Evolutionary conservation across 345 rosid species (phyloP).

Genomic region (Isatis tinctoria): DNA sequence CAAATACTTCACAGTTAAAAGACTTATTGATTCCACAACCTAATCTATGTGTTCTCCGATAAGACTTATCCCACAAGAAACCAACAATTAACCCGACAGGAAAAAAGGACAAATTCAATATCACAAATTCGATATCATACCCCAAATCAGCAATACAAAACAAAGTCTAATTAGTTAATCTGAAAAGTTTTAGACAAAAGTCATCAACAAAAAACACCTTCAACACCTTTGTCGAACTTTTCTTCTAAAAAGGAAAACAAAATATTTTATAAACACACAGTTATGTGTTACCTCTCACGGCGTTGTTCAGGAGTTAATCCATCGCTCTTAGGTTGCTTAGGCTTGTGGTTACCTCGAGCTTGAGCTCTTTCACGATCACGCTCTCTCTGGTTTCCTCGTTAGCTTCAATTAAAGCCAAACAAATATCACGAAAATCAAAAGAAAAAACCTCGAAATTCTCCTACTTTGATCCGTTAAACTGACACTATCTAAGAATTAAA

Average conservation of each 20-base stretch:
- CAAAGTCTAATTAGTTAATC: neutral
- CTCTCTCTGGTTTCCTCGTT: constrained; percentile 77
- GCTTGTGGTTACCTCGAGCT: constrained; percentile 39
- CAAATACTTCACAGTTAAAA: too few species aligned
- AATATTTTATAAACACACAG: too few species aligned
- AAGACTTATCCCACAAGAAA: neutral
- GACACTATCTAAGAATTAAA: neutral
- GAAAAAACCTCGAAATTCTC: too few species aligned
- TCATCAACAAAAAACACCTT: too few species aligned
- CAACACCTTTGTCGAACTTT: too few species aligned
- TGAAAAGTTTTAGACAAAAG: neutral
- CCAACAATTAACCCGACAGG: too few species aligned
- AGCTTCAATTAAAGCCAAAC: constrained; percentile 38
- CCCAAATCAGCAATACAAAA: neutral
- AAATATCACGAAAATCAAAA: neutral
- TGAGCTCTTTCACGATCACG: constrained; percentile 79
- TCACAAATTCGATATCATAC: too few species aligned
- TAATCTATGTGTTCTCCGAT: too few species aligned
- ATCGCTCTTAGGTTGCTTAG: constrained; percentile 42
- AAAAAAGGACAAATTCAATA: too few species aligned
- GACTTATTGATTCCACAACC: too few species aligned
- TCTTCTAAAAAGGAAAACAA: too few species aligned
- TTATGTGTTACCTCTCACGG: constrained; percentile 57
- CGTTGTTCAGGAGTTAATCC: constrained; percentile 83
- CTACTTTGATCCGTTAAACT: neutral